phyloP scores from a whole-genome alignment of 352 stramenopile species.

The Phytophthora kernoviae region DNA sequence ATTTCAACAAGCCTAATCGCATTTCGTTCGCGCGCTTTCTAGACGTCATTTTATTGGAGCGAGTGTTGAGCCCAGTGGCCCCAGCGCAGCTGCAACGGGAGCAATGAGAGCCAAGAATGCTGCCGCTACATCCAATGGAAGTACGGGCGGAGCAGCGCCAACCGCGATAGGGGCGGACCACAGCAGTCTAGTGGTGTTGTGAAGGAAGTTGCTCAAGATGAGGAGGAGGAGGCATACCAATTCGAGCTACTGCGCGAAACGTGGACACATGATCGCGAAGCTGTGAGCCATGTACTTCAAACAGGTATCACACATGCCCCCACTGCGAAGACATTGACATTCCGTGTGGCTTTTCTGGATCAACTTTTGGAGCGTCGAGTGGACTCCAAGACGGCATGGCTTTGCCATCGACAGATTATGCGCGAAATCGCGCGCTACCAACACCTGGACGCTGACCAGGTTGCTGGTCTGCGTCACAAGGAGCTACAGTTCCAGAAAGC shows the following conservation, averaged over 20 bases:
- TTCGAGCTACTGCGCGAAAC: conserved; percentile 74
- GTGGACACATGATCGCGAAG: conserved; percentile 63
- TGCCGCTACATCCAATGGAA: conserved; percentile 4
- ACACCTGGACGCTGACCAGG: conserved; percentile 67
- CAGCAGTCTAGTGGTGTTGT: conserved; percentile 6
- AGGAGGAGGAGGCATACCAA: conserved; percentile 79
- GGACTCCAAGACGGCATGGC: conserved; percentile 80
- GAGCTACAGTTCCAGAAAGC: conserved; percentile 76
- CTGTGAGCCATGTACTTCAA: conserved; percentile 49
- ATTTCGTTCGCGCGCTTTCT: conserved; percentile 71
- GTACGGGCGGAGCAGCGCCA: neutral
- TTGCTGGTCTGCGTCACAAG: conserved; percentile 67
- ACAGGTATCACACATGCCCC: conserved; percentile 59
- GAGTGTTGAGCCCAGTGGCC: conserved; percentile 43
- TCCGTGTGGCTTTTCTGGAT: conserved; percentile 69
- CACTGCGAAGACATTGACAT: conserved; percentile 60
- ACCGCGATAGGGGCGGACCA: neutral
- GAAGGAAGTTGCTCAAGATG: conserved; percentile 22
- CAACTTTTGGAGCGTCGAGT: conserved; percentile 67
- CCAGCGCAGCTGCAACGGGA: conserved; percentile 20
- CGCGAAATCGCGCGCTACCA: conserved; percentile 75
- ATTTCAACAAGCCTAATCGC: conserved; percentile 56
- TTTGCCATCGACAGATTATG: conserved; percentile 82
- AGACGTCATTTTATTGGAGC: conserved; percentile 62
- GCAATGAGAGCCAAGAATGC: conserved; percentile 30